These are phyloP conservation scores for Ophiostoma piceae DNA, from an alignment of 2,329 filamentous ascomycete genomes.

Conservation along the genomic window DNA sequence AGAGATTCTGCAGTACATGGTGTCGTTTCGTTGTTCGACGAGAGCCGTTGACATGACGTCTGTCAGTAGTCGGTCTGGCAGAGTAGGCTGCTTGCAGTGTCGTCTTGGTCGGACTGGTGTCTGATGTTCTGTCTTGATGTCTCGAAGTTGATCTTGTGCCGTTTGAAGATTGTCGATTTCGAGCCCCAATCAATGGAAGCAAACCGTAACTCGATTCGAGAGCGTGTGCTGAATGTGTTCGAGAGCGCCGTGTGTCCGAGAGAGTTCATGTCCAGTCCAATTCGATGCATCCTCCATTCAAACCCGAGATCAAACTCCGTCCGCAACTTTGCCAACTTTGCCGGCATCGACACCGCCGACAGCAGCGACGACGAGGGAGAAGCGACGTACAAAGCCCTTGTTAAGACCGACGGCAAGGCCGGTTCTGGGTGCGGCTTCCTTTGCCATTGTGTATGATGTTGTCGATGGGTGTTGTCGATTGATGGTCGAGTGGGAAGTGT, in stretches of 20 bases:
- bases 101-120: not conserved
- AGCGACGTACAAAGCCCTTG: slow-evolving; percentile 37
- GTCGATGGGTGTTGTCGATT: slow-evolving; percentile 30
- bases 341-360: not conserved
- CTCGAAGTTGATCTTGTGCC: not conserved
- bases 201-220: not conserved
- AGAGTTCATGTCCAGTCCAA: not conserved
- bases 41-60: not conserved
- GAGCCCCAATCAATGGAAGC: not conserved
- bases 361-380: not conserved
- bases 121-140: not conserved
- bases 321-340: not conserved
- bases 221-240: not conserved
- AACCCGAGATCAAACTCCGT: not conserved
- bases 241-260: not conserved
- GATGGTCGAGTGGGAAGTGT: slow-evolving; percentile 26
- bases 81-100: not conserved
- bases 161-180: not conserved
- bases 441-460: slow-evolving; percentile 45
- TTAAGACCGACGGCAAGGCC: slow-evolving; percentile 59
- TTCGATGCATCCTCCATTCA: slow-evolving; percentile 9
- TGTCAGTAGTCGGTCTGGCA: not conserved
- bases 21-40: too few relatives aligned
- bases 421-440: slow-evolving; percentile 53
- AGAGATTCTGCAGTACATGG: not conserved